These are phyloP conservation scores for Microbotryum lychnidis-dioicae DNA, from an alignment of 1,284 basidiomycete genomes.

Conservation along the genomic window DNA sequence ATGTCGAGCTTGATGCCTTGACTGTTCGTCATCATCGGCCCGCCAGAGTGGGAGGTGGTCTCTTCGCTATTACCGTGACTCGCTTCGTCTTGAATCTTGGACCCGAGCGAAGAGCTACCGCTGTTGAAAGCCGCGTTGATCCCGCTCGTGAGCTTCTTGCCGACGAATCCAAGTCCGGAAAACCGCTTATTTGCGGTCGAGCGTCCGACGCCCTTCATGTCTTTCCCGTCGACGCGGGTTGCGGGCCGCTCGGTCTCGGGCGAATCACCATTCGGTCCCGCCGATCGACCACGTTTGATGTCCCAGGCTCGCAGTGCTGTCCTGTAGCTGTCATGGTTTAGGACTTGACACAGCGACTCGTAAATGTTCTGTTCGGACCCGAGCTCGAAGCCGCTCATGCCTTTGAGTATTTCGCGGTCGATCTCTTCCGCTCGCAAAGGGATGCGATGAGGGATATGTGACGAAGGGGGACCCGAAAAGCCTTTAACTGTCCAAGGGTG, in stretches of 20 bases:
- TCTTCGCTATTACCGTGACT: not conserved
- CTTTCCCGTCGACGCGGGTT: constrained; percentile 25
- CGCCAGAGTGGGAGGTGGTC: not conserved
- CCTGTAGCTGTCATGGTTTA: constrained; percentile 70
- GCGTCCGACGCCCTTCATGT: constrained; percentile 21
- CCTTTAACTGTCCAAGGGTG: constrained; percentile 96
- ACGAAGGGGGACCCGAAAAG: constrained; percentile 66
- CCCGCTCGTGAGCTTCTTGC: constrained; percentile 58
- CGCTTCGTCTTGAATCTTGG: constrained; percentile 14
- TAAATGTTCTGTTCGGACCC: constrained; percentile 81
- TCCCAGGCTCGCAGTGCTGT: constrained; percentile 44
- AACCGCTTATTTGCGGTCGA: constrained; percentile 49
- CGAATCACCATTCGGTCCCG: constrained; percentile 7
- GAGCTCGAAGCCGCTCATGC: constrained; percentile 97
- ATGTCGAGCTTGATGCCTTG: constrained; percentile 22
- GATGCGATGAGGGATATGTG: constrained; percentile 78
- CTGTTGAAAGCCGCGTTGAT: constrained; percentile 34
- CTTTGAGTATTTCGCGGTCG: constrained; percentile 72
- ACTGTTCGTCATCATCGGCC: not conserved
- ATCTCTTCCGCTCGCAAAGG: constrained; percentile 80
- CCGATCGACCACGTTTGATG: constrained; percentile 18
- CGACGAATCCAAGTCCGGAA: constrained; percentile 91
- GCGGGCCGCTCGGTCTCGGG: constrained; percentile 19
- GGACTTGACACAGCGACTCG: constrained; percentile 59
- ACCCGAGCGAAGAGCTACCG: not conserved